Evolutionary conservation across 2,329 filamentous ascomycete species (phyloP), one percentile per base, ranked within the genome.

Genomic region (Scedosporium apiospermum): DNA sequence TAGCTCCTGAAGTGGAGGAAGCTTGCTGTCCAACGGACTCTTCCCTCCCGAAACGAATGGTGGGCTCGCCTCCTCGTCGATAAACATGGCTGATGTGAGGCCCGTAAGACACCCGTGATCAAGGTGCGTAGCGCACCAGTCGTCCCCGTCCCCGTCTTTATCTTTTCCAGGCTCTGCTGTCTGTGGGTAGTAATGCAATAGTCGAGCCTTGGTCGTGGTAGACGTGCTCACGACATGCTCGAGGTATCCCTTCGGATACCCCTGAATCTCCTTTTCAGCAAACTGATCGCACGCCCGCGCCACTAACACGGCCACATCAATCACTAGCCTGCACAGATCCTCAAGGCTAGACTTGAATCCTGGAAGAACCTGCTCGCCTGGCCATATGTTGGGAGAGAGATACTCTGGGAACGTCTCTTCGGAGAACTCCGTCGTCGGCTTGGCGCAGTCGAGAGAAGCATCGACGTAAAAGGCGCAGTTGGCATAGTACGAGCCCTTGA

Each of bases 101-200:
- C 93, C 93, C 0, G 95, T 99, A 38, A 99, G 81, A 72, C 93
- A 98, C 53, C 95, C 92, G 69, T 97, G 92, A 74, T 98, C 93
- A 63, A 95, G 79, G 72, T 95, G 90, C 1, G 89, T 91, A 3
- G 92, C 90, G 74, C 93, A 99, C 95, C 95, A 99, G 76, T 96
- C 90, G 73, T 97, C 93, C 65, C 91, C 88, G 62, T 78, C 78
- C 41, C 72, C 74, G 49, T 74, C 73, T 26, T 18, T 12, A 6
- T 18, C 70, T 16, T 73, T 71, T 16, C 70, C 68, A 14, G 74
- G 67, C 21, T 70, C 68, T 16, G 70, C 69, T 3, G 61, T 77
- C 71, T 81, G 81, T 1, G 93, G 93, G 69, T 93, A 98, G 75
- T 99, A 99, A 76, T 99, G 95, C 68, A 98, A 77, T 30, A 99